These are phyloP conservation scores for Solanum bulbocastanum DNA, from an alignment of 257 asterid genomes.

Conservation along the genomic window DNA sequence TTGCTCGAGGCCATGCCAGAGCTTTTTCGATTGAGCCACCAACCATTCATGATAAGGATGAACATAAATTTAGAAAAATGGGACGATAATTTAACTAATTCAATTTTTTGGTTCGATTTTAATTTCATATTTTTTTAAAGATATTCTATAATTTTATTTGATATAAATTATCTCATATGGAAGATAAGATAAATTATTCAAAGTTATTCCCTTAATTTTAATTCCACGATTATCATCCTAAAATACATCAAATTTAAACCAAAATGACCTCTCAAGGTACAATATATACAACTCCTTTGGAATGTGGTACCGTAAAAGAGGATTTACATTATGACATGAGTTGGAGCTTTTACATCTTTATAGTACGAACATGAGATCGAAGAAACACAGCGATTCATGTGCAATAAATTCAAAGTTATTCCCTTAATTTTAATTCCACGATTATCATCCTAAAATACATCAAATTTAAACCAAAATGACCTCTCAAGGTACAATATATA, in stretches of 20 bases:
- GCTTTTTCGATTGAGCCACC: neutral
- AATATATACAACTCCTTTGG: neutral
- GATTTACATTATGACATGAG: neutral
- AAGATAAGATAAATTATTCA: neutral
- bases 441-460: no score
- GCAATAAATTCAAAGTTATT: neutral
- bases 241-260: neutral
- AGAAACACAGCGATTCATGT: neutral
- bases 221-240: neutral
- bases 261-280: neutral
- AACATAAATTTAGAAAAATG: no score
- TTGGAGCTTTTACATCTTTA: neutral
- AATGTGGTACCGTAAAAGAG: neutral
- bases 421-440: no score
- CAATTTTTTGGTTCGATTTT: neutral
- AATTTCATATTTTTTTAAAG: no score
- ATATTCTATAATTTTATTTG: neutral
- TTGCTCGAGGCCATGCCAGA: neutral
- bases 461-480: no score
- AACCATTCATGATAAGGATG: neutral
- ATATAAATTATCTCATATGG: no score
- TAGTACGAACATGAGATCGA: neutral
- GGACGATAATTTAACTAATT: neutral
- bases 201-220: neutral
- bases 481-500: no score